Base-by-base conservation (phyloP, 768 basidiomycete genomes). In the Russula lepida region DNA sequence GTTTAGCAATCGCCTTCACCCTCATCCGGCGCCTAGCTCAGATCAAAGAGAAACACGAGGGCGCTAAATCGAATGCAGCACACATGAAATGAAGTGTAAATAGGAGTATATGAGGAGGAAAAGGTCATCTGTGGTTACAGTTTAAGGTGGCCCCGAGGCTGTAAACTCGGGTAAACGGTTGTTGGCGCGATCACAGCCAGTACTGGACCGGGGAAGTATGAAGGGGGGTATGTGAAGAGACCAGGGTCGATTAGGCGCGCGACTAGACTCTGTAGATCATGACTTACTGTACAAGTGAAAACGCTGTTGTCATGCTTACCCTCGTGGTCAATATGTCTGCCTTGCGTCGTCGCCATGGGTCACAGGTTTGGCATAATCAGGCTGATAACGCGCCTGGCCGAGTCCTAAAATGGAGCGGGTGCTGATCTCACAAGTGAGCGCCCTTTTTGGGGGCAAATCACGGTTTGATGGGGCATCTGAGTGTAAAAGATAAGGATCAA, bases 281-380 rank as follows among this genome's bases (percentile, higher is more conserved):
- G 49, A 57, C 57, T 57, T 28, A 19, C 56, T 37, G 47, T 37
- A 46, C 6, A 17, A 2, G 43, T 44, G 43, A 44, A 44, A 63
- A 63, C 46, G 62, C 56, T 41, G 62, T 63, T 58, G 62, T 48
- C 62, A 63, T 63, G 57, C 57, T 37, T 35, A 43, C 56, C 56
- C 60, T 62, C 50, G 56, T 57, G 56, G 48, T 60, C 27, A 32
- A 43, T 50, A 21, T 27, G 25, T 21, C 46, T n/a, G 39, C 37
- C 28, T 61, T 32, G 48, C 32, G 25, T 46, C 55, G 37, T 55
- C 59, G 35, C 59, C 15, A 62, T 50, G 47, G 21, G 12, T 37
- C 44, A 56, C 55, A 37, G 27, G 55, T 30, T 37, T 19, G 13
- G 27, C 27, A n/a, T 51, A 27, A 46, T 51, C 33, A 43, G 60